A percentile compares a stretch with the other conserved stretches of the same genome.
Evolutionary conservation across 75 land plant genomes (phyloP).

Genomic region (Cunninghamia lanceolata): DNA sequence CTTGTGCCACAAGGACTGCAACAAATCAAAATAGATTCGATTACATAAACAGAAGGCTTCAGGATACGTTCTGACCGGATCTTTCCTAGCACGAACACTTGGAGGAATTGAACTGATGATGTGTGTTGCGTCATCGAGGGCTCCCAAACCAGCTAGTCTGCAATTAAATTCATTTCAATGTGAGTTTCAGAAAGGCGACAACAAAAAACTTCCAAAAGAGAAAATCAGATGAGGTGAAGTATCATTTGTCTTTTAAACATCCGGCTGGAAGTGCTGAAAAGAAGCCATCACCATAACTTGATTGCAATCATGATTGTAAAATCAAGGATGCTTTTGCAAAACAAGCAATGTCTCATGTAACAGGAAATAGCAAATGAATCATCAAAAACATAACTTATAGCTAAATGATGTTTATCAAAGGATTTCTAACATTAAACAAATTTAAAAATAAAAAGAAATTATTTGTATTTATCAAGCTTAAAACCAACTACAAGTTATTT

Average conservation of each 20-base stretch:
- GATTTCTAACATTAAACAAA: background rate
- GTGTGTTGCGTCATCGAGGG: constrained; percentile 5
- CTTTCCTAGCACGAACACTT: background rate
- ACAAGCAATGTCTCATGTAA: background rate
- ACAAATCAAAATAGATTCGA: background rate
- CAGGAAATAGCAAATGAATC: background rate
- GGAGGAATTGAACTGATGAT: constrained; percentile 9
- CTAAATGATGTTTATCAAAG: background rate
- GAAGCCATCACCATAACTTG: background rate
- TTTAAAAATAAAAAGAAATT: background rate
- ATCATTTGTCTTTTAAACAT: background rate
- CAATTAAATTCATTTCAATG: background rate
- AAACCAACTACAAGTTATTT: background rate
- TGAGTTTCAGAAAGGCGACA: background rate
- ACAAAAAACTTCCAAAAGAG: background rate
- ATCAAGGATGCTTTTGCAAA: background rate
- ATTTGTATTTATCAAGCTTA: background rate
- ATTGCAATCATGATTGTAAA: background rate
- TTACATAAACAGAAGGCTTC: background rate
- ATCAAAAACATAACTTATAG: background rate
- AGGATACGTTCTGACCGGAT: constrained; percentile 3
- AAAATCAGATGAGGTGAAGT: background rate
- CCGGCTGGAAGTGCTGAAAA: background rate
- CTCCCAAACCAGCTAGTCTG: constrained; percentile 5
- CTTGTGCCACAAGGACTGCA: background rate